These are phyloP conservation scores for Gossypium longicalyx DNA, from an alignment of 345 rosid species.

Conservation along the genomic window DNA sequence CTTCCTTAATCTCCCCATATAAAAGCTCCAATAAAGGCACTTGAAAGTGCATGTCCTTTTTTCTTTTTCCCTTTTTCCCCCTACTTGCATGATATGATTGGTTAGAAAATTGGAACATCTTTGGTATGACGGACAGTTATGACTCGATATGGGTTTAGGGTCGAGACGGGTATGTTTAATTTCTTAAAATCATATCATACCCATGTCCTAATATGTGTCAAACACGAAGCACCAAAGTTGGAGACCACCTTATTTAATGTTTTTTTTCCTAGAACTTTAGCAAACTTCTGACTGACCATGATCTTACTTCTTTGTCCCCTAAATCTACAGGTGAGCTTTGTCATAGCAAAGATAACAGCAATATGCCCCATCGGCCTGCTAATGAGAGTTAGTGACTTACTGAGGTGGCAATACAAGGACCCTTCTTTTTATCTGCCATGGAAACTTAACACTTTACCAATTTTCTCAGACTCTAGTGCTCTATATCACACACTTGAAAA, in stretches of 20 bases:
- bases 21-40: neutral
- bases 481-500: conserved; percentile 58
- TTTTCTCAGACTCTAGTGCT: conserved; percentile 70
- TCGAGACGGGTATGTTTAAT: too few relatives aligned
- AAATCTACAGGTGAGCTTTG: conserved; percentile 60
- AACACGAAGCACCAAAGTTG: too few relatives aligned
- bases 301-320: neutral
- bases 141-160: too few relatives aligned
- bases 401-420: conserved; percentile 77
- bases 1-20: neutral
- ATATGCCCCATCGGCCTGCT: conserved; percentile 65
- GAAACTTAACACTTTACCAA: conserved; percentile 57
- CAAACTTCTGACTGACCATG: neutral
- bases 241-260: neutral
- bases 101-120: neutral
- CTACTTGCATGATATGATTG: neutral
- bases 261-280: neutral
- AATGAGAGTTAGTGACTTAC: conserved; percentile 61
- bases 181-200: too few relatives aligned
- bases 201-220: too few relatives aligned
- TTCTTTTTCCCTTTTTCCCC: too few relatives aligned
- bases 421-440: conserved; percentile 63
- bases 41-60: neutral
- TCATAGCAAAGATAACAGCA: conserved; percentile 73
- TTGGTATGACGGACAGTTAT: too few relatives aligned